phyloP scores from a whole-genome alignment of 805 yeast genomes.

The Kodamaea kakaduensis region DNA sequence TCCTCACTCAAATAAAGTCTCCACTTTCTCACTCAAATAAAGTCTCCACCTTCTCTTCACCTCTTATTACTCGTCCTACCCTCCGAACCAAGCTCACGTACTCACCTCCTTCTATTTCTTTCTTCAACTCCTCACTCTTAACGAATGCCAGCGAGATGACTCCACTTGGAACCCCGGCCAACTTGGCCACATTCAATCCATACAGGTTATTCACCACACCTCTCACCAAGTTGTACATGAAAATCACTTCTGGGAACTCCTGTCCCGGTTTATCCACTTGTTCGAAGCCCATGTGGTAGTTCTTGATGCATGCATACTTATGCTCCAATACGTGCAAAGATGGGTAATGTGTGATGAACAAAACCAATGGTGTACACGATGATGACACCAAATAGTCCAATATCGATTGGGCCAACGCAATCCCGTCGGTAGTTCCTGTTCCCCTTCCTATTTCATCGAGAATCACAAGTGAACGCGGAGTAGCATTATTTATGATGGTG shows the following conservation, averaged over 20 bases:
- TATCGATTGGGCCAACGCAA: constrained; percentile 73
- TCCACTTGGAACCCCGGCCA: constrained; percentile 57
- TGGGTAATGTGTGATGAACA: constrained; percentile 86
- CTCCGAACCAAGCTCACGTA: constrained; percentile 1
- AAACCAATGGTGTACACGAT: constrained; percentile 46
- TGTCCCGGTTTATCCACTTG: constrained; percentile 31
- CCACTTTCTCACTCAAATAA: too few species aligned
- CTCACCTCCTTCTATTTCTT: constrained; percentile 4
- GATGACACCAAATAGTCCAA: constrained; percentile 50
- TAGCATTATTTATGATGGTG: constrained; percentile 49
- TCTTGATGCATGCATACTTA: constrained; percentile 42
- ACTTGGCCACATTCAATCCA: constrained; percentile 80
- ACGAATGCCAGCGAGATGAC: constrained; percentile 44
- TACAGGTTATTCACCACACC: constrained; percentile 56
- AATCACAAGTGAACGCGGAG: constrained; percentile 56
- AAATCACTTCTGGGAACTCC: constrained; percentile 36
- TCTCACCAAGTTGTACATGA: constrained; percentile 32
- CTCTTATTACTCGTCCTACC: neutral
- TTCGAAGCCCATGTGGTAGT: constrained; percentile 69
- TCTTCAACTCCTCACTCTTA: constrained; percentile 32
- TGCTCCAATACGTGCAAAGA: constrained; percentile 51
- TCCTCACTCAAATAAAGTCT: neutral
- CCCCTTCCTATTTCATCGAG: constrained; percentile 84
- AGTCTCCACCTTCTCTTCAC: neutral
- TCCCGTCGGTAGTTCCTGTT: constrained; percentile 69